phyloP scores from a whole-genome alignment of 2,329 filamentous ascomycete species.

The Bertia moriformis region DNA sequence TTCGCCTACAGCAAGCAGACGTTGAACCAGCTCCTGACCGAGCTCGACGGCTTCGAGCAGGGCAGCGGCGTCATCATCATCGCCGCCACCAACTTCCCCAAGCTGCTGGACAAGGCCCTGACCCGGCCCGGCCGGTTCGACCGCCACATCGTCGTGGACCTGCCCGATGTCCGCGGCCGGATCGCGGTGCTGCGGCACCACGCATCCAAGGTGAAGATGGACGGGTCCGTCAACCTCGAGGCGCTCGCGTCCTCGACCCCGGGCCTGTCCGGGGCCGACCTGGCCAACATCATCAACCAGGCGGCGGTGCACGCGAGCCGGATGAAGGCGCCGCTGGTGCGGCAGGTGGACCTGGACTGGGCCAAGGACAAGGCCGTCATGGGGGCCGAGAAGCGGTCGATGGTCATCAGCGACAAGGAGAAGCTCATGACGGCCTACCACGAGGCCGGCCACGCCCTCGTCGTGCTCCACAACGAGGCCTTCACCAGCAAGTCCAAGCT shows the following conservation, averaged over 20 bases:
- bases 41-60: constrained; percentile 72
- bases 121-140: constrained; percentile 85
- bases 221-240: constrained; percentile 67
- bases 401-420: constrained; percentile 82
- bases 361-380: constrained; percentile 97
- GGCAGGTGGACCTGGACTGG: constrained; percentile 79
- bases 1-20: constrained; percentile 95
- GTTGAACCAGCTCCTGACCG: constrained; percentile 89
- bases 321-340: constrained; percentile 61
- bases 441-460: constrained; percentile 86
- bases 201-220: constrained; percentile 75
- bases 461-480: constrained; percentile 66
- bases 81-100: constrained; percentile 86
- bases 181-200: constrained; percentile 89
- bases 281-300: constrained; percentile 94
- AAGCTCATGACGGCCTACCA: constrained; percentile 90
- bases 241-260: constrained; percentile 75
- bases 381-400: constrained; percentile 81
- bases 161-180: constrained; percentile 86
- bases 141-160: constrained; percentile 77
- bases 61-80: constrained; percentile 70
- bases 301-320: constrained; percentile 90
- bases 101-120: constrained; percentile 79
- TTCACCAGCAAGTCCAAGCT: constrained; percentile 49
- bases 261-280: constrained; percentile 84